These are phyloP conservation scores for Mucor plumbeus DNA, from an alignment of 371 early-diverging fungal species.

Conservation along the genomic window DNA sequence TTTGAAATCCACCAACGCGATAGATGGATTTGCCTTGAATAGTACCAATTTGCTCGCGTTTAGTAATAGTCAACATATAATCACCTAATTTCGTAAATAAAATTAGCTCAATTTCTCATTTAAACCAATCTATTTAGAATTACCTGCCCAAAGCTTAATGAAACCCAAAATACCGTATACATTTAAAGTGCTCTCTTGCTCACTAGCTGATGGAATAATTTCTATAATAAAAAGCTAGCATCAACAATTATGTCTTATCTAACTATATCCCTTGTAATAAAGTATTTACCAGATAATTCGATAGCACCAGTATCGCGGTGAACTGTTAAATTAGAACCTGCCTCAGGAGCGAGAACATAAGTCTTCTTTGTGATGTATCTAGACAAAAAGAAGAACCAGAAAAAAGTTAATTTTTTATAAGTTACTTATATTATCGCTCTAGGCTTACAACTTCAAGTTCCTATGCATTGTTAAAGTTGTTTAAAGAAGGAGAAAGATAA, in stretches of 20 bases:
- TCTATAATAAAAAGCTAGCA: slow-evolving; percentile 3
- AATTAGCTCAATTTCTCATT: background rate
- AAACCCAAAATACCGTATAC: slow-evolving; percentile 75
- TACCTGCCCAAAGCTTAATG: slow-evolving; percentile 69
- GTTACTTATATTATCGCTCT: background rate
- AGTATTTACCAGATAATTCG: slow-evolving; percentile 23
- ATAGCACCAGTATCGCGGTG: slow-evolving; percentile 21
- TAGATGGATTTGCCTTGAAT: slow-evolving; percentile 73
- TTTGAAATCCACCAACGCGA: slow-evolving; percentile 70
- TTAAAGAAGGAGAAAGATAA: too few species aligned
- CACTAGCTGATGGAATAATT: slow-evolving; percentile 20
- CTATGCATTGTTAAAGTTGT: slow-evolving; percentile 2
- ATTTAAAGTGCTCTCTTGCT: slow-evolving; percentile 40
- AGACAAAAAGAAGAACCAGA: background rate
- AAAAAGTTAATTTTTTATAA: background rate
- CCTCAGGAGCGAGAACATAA: slow-evolving; percentile 24
- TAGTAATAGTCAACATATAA: slow-evolving; percentile 86
- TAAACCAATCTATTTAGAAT: background rate
- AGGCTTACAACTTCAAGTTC: slow-evolving; percentile 19
- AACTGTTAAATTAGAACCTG: slow-evolving; percentile 25
- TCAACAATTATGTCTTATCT: background rate
- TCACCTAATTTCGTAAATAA: slow-evolving; percentile 57
- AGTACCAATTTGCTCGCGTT: slow-evolving; percentile 70
- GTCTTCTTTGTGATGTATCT: slow-evolving; percentile 30
- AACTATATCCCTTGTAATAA: background rate